phyloP scores from a whole-genome alignment of 495 filamentous ascomycete genomes.

The Darksidea phi region DNA sequence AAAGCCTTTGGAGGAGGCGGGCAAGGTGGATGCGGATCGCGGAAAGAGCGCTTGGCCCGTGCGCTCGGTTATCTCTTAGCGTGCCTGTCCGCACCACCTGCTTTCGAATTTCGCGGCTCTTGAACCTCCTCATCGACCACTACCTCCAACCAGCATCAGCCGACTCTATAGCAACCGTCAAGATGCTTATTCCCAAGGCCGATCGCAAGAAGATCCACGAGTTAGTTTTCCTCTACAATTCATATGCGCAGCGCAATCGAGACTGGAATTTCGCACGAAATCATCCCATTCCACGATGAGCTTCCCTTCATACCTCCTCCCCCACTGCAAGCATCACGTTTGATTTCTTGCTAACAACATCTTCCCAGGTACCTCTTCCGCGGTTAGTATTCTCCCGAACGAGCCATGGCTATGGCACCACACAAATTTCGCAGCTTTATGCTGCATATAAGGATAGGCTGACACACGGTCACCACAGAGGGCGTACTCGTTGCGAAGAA shows the following conservation, averaged over 20 bases:
- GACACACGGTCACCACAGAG: slow-evolving; percentile 57
- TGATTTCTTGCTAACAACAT: slow-evolving; percentile 2
- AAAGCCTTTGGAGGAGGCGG: not conserved
- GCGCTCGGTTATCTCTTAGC: slow-evolving; percentile 16
- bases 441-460: slow-evolving; percentile 36
- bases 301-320: not conserved
- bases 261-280: slow-evolving; percentile 12
- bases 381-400: slow-evolving; percentile 53
- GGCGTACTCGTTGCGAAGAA: slow-evolving; percentile 99
- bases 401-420: slow-evolving; percentile 35
- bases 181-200: slow-evolving; percentile 96
- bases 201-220: slow-evolving; percentile 99
- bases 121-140: slow-evolving; percentile 45
- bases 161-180: slow-evolving; percentile 17
- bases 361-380: slow-evolving; percentile 81
- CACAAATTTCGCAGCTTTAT: slow-evolving; percentile 24
- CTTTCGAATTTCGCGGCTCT: not conserved
- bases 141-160: slow-evolving; percentile 39
- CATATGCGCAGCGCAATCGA: slow-evolving; percentile 4
- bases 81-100: not conserved
- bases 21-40: not conserved
- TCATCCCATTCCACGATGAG: slow-evolving; percentile 13
- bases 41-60: slow-evolving; percentile 7
- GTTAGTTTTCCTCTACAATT: slow-evolving; percentile 37
- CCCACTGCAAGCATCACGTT: slow-evolving; percentile 2